These are phyloP conservation scores for Yamadazyma jaroonii DNA, from an alignment of 1,139 yeast species.

Conservation along the genomic window DNA sequence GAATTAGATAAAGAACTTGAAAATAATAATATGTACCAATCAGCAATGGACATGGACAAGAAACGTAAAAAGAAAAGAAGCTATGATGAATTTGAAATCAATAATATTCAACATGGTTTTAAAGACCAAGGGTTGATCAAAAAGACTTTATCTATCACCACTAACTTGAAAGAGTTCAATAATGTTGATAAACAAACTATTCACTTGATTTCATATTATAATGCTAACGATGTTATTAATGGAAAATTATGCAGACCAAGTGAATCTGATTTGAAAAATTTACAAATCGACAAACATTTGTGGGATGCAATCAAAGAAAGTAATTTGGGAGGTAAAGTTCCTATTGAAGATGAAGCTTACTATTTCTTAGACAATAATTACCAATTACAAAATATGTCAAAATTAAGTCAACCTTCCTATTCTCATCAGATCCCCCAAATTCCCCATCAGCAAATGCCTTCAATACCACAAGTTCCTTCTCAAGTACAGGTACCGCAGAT, in stretches of 20 bases:
- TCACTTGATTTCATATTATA: slow-evolving; percentile 78
- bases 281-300: slow-evolving; percentile 55
- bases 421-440: slow-evolving; percentile 1
- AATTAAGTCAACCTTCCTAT: slow-evolving; percentile 15
- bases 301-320: slow-evolving; percentile 61
- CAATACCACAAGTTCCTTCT: background rate
- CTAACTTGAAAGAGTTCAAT: slow-evolving; percentile 34
- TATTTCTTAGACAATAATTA: slow-evolving; percentile 49
- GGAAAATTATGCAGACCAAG: slow-evolving; percentile 61
- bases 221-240: slow-evolving; percentile 65
- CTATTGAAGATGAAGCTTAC: slow-evolving; percentile 52
- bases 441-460: slow-evolving; percentile 4
- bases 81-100: slow-evolving; percentile 13
- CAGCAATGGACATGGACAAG: slow-evolving; percentile 13
- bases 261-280: slow-evolving; percentile 49
- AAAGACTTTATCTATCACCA: slow-evolving; percentile 69
- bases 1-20: slow-evolving; percentile 56
- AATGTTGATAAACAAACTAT: slow-evolving; percentile 46
- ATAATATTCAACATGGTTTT: slow-evolving; percentile 55
- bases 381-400: slow-evolving; percentile 42
- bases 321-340: slow-evolving; percentile 55
- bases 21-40: slow-evolving; percentile 3
- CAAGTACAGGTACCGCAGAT: slow-evolving; percentile 1
- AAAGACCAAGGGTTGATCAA: slow-evolving; percentile 78
- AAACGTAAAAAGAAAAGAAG: slow-evolving; percentile 21